Evolutionary conservation across 345 rosid genomes (phyloP).

Genomic region (Murraya koenigii): DNA sequence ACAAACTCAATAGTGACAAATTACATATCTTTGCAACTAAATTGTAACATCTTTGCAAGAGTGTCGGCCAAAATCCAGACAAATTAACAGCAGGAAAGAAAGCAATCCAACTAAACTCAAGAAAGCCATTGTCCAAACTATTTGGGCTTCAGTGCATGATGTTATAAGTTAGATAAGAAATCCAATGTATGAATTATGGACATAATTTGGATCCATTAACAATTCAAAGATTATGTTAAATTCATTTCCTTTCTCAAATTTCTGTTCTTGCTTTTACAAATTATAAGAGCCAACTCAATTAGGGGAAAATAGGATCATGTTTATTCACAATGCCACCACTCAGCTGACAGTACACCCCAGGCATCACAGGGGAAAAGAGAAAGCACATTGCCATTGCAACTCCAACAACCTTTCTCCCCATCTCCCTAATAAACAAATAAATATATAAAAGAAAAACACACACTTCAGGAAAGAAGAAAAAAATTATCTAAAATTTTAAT

Average conservation of each 20-base stretch:
- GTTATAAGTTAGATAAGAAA: background rate
- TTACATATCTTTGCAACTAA: background rate
- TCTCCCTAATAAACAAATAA: background rate
- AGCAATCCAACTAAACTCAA: background rate
- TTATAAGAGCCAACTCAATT: background rate
- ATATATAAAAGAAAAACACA: background rate
- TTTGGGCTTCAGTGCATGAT: background rate
- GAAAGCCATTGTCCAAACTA: conserved; percentile 6
- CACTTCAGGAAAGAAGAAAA: background rate
- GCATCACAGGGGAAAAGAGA: background rate
- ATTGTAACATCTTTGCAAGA: background rate
- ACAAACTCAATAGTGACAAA: background rate
- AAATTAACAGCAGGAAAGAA: background rate
- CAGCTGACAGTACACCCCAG: background rate
- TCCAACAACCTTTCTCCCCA: background rate
- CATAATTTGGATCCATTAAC: background rate
- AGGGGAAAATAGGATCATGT: background rate
- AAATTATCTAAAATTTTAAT: background rate
- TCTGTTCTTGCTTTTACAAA: background rate
- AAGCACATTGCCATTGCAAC: background rate
- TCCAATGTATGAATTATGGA: background rate
- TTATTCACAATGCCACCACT: background rate
- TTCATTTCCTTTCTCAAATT: background rate
- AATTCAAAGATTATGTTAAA: background rate
- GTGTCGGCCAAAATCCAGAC: background rate